phyloP scores from a whole-genome alignment of 352 stramenopile genomes.

The Globisporangium carolinianum region DNA sequence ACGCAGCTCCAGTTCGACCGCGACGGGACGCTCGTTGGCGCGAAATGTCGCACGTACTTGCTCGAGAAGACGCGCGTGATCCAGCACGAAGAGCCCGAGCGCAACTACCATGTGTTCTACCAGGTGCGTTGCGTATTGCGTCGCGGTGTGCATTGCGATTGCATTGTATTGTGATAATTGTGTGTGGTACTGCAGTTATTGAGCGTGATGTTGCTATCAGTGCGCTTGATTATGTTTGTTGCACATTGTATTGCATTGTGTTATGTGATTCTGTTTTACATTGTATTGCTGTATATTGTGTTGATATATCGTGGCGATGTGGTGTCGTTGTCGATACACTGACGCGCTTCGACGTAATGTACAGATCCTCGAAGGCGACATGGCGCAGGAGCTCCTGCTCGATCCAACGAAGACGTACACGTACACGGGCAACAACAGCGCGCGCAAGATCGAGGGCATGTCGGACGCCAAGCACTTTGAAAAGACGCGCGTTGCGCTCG shows the following conservation, averaged over 20 bases:
- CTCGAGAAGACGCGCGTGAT: constrained; percentile 97
- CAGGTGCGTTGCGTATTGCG: constrained; percentile 21
- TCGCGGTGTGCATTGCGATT: neutral
- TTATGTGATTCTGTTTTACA: too few species aligned
- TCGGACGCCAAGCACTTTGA: constrained; percentile 79
- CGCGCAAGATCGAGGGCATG: constrained; percentile 60
- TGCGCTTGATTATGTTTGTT: too few species aligned
- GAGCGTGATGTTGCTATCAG: neutral
- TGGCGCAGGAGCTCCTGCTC: constrained; percentile 41
- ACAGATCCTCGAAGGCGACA: constrained; percentile 44
- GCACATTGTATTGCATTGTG: too few species aligned
- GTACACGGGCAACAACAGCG: constrained; percentile 65
- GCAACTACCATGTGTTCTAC: constrained; percentile 98
- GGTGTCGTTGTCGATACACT: neutral
- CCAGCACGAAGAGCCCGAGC: constrained; percentile 88
- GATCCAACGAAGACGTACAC: constrained; percentile 44
- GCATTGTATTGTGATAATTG: neutral
- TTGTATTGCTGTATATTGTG: too few species aligned
- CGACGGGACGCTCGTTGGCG: constrained; percentile 81
- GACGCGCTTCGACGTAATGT: neutral
- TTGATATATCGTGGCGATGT: too few species aligned
- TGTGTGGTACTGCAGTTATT: neutral
- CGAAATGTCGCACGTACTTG: constrained; percentile 94
- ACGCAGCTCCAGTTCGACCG: constrained; percentile 48
- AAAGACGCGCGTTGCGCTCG: constrained; percentile 63